Conservation (phyloP, 2,329 filamentous ascomycete genomes). For the Herpotrichia juniperi region DNA sequence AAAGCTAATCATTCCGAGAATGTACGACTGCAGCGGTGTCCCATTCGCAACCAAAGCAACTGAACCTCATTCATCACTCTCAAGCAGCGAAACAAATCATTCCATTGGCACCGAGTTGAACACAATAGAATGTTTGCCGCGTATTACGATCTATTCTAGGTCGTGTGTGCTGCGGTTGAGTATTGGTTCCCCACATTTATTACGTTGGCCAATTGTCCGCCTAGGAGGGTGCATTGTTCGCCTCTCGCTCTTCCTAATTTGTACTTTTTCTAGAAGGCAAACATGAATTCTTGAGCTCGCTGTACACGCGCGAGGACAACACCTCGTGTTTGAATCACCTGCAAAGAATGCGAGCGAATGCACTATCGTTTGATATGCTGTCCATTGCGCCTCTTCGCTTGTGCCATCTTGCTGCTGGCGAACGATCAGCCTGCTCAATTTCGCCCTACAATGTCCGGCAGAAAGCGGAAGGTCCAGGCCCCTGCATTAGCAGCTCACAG, state of each 20-base stretch:
- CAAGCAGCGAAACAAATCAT: neutral
- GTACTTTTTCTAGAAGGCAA: neutral
- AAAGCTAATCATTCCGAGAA: neutral
- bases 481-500: neutral
- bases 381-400: no score
- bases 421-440: neutral
- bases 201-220: slow-evolving; percentile 1
- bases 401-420: neutral
- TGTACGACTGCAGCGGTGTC: neutral
- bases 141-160: neutral
- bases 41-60: neutral
- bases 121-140: neutral
- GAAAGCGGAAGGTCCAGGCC: neutral
- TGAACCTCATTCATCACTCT: no score
- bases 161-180: neutral
- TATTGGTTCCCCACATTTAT: slow-evolving; percentile 1
- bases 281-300: neutral
- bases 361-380: no score
- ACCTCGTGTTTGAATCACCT: neutral
- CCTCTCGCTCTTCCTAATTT: neutral
- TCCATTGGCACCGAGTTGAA: neutral
- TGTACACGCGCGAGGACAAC: neutral
- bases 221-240: neutral
- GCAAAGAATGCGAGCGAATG: no score
- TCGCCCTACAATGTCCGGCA: neutral